phyloP scores from a whole-genome alignment of 2,329 filamentous ascomycete genomes.

The Lasiodiplodia hormozganensis region DNA sequence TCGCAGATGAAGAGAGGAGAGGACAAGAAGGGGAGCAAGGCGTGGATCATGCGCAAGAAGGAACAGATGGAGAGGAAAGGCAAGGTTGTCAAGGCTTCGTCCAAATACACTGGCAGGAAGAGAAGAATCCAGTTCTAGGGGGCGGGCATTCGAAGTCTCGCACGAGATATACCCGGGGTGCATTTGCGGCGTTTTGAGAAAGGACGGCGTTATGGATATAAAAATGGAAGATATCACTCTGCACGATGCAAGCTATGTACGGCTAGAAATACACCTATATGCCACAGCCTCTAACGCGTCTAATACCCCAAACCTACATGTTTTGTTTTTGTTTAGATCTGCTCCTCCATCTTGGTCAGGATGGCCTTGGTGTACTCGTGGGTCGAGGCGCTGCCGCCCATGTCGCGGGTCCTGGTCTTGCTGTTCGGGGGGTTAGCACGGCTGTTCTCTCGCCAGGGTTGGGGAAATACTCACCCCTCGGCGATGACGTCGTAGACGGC shows the following conservation, averaged over 20 bases:
- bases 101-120: slow-evolving; percentile 93
- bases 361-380: slow-evolving; percentile 96
- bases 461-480: slow-evolving; percentile 73
- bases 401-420: slow-evolving; percentile 88
- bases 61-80: slow-evolving; percentile 94
- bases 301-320: slow-evolving; percentile 8
- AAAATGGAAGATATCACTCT: slow-evolving; percentile 31
- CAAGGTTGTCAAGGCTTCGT: slow-evolving; percentile 89
- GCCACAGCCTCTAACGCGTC: slow-evolving; percentile 27
- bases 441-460: background rate
- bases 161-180: slow-evolving; percentile 27
- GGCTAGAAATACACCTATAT: slow-evolving; percentile 51
- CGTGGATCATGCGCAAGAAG: slow-evolving; percentile 86
- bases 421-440: slow-evolving; percentile 57
- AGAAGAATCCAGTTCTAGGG: slow-evolving; percentile 76
- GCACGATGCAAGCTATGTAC: slow-evolving; percentile 50
- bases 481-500: slow-evolving; percentile 82
- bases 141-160: background rate
- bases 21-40: slow-evolving; percentile 80
- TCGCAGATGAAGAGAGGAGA: slow-evolving; percentile 62
- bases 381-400: slow-evolving; percentile 90
- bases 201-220: slow-evolving; percentile 40
- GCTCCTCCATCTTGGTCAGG: slow-evolving; percentile 87
- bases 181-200: slow-evolving; percentile 30
- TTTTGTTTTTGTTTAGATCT: slow-evolving; percentile 42